Evolutionary conservation across 805 yeast genomes (phyloP).

Genomic region (Candida chilensis): DNA sequence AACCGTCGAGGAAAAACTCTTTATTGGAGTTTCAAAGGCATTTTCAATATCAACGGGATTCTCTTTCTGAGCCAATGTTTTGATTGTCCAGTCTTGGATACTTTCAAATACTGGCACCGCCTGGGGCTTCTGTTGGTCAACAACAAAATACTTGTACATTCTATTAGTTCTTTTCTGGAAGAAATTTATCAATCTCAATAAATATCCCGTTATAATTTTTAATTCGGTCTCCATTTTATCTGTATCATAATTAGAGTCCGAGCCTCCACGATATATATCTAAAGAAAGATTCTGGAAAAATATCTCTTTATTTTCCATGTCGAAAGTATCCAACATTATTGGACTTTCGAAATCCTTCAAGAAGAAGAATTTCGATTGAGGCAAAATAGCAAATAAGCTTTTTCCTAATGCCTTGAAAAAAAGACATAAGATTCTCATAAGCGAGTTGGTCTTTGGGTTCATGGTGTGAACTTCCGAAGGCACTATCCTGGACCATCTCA

Average conservation of each 20-base stretch:
- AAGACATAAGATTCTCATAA: conserved; percentile 20
- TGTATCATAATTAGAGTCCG: background rate
- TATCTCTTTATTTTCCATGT: conserved; percentile 1
- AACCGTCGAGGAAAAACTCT: conserved; percentile 4
- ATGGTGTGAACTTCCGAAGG: conserved; percentile 19
- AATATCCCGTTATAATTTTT: conserved; percentile 15
- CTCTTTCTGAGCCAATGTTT: conserved; percentile 8
- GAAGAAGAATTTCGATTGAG: conserved; percentile 29
- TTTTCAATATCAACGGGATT: conserved; percentile 6
- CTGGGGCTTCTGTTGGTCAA: conserved; percentile 8
- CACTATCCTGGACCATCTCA: conserved; percentile 21
- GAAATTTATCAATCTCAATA: conserved; percentile 19
- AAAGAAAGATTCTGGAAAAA: conserved; percentile 16
- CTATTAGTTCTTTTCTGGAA: conserved; percentile 15
- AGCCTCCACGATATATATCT: conserved; percentile 4
- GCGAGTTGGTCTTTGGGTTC: conserved; percentile 13
- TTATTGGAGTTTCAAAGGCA: conserved; percentile 9
- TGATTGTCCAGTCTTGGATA: too few species aligned
- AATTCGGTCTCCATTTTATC: conserved; percentile 6
- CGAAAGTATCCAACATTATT: conserved; percentile 18
- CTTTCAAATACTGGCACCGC: too few species aligned
- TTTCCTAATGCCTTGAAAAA: conserved; percentile 22
- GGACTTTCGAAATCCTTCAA: conserved; percentile 30
- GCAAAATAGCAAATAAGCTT: conserved; percentile 21
- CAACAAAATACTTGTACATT: conserved; percentile 18